Base-by-base conservation (phyloP, 176 grass and related monocot species). In the Aegilops longissima region DNA sequence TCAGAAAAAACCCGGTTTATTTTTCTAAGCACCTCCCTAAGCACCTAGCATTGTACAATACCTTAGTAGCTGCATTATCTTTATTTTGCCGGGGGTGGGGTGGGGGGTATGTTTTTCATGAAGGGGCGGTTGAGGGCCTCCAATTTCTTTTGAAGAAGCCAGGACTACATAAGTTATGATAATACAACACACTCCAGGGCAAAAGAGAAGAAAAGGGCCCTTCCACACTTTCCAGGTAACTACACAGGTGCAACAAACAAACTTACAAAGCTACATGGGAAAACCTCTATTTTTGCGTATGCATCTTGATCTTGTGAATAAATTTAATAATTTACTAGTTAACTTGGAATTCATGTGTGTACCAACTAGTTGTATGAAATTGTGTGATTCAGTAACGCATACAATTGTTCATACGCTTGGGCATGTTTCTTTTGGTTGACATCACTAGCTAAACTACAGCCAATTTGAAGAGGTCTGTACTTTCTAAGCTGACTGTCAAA, bases 361-460 rank as follows among this genome's bases (percentile, higher is more conserved):
- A 16, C 65, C 65, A 72, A 38, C 39, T 62, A 62, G n/a, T 62
- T 24, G 31, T 36, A 70, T 49, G 10, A 18, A 76, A 84, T 3
- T 29, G 18, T 8, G 27, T 5, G 58, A 12, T 65, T 65, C 33
- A 71, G 35, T 71, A 61, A 12, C 65, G 61, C 17, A 61, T 16
- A 70, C 35, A 35, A 17, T 70, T 34, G 67, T 20, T 36, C 33
- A 21, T 70, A 69, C 12, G 11, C 49, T 7, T 61, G 38, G 9
- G 12, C 40, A 33, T 59, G 80, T 68, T 68, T 85, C 45, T 25
- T 23, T 64, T 76, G 47, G 61, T 76, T 81, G 27, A 35, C 36
- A 47, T 78, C 17, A 14, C 34, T 49, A 70, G 10, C 18, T 27
- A 76, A 54, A 35, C 9, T 54, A 83, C 34, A 38, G 8, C 45